phyloP scores from a whole-genome alignment of 164 flowering plant species.

The Vitis amurensis region DNA sequence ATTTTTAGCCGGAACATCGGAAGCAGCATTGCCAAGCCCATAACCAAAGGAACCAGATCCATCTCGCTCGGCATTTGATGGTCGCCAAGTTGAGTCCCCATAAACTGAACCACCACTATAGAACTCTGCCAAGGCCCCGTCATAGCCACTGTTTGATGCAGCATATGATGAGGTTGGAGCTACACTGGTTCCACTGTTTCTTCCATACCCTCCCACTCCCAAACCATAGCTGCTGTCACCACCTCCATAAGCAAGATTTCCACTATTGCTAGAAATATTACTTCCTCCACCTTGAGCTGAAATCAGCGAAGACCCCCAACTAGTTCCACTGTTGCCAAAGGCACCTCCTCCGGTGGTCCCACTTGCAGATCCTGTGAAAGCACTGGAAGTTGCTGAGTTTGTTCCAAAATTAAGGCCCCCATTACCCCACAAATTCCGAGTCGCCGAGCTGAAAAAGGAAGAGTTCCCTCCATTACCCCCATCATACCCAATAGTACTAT shows the following conservation, averaged over 20 bases:
- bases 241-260: slow-evolving; percentile 54
- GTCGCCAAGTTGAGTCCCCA: slow-evolving; percentile 73
- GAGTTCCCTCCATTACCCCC: slow-evolving; percentile 59
- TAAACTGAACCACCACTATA: slow-evolving; percentile 54
- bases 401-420: slow-evolving; percentile 59
- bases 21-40: slow-evolving; percentile 40
- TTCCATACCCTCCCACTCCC: slow-evolving; percentile 56
- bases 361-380: slow-evolving; percentile 54
- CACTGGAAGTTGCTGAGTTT: slow-evolving; percentile 44
- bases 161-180: slow-evolving; percentile 45
- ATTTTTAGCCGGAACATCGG: slow-evolving; percentile 42
- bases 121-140: slow-evolving; percentile 53
- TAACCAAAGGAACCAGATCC: slow-evolving; percentile 53
- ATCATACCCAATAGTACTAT: slow-evolving; percentile 56
- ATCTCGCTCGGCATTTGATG: slow-evolving; percentile 56
- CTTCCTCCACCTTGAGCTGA: slow-evolving; percentile 54
- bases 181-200: slow-evolving; percentile 44
- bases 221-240: slow-evolving; percentile 51
- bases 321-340: slow-evolving; percentile 39
- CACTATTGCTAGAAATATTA: slow-evolving; percentile 34
- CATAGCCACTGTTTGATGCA: slow-evolving; percentile 46
- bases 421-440: slow-evolving; percentile 75
- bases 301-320: slow-evolving; percentile 59
- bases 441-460: slow-evolving; percentile 58
- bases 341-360: slow-evolving; percentile 44